Percentiles rank a stretch among this genome's conserved stretches.
phyloP scores from a whole-genome alignment of 2,329 filamentous ascomycete genomes.

The Helotiales sp. region DNA sequence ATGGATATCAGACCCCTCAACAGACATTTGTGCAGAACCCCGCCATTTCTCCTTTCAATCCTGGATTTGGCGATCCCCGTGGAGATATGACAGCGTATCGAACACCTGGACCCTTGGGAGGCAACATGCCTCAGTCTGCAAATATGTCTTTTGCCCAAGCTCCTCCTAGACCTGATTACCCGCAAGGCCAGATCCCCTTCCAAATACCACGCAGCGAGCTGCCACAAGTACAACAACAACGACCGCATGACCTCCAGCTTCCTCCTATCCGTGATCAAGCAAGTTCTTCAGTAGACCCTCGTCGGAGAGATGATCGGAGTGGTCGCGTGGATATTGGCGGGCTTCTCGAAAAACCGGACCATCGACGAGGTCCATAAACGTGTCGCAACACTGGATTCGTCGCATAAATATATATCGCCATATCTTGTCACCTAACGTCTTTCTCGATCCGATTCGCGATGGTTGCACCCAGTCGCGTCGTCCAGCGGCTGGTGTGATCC shows the following conservation, averaged over 20 bases:
- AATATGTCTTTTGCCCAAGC: constrained; percentile 49
- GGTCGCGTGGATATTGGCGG: constrained; percentile 61
- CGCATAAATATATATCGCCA: background rate
- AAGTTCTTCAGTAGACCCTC: constrained; percentile 31
- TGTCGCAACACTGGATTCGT: background rate
- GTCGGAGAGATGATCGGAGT: constrained; percentile 49
- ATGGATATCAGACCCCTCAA: constrained; percentile 30
- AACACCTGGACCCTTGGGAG: constrained; percentile 23
- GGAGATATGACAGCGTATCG: constrained; percentile 29
- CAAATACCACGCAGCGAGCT: constrained; percentile 56
- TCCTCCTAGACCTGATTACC: constrained; percentile 46
- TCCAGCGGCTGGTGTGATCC: background rate
- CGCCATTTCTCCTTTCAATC: constrained; percentile 26
- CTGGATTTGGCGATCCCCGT: constrained; percentile 26
- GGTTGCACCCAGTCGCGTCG: background rate
- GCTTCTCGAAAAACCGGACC: constrained; percentile 58
- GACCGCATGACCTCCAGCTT: constrained; percentile 40
- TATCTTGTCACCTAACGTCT: background rate
- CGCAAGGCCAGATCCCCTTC: constrained; percentile 41
- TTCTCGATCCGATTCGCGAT: background rate
- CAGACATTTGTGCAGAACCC: constrained; percentile 28
- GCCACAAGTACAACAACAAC: constrained; percentile 32
- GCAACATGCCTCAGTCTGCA: constrained; percentile 35
- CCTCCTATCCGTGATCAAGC: constrained; percentile 42
- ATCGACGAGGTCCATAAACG: constrained; percentile 15